Base-by-base conservation (phyloP, 2,329 filamentous ascomycete genomes). In the Mycogone perniciosa region DNA sequence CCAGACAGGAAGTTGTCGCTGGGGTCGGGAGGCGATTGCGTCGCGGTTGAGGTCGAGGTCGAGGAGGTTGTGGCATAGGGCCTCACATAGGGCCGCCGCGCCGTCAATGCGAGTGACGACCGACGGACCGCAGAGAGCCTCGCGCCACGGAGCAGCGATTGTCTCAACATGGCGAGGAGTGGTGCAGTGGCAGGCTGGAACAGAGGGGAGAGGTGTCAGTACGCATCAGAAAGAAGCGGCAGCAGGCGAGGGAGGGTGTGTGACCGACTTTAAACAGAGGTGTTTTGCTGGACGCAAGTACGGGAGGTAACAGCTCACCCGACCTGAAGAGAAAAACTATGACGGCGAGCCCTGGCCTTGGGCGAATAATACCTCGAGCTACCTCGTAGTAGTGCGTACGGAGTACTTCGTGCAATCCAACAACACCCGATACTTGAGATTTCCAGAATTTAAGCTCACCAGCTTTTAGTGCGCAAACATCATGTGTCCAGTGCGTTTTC, bases 1-100 rank as follows among this genome's bases (percentile, higher is more conserved):
- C 93, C 93, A 57, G 90, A 89, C 55, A 99, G 81, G 79, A 99
- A 99, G 74, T 85, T 95, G 73, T 99, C 93, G 71, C 88, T 96
- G 58, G 91, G 82, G 68, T 96, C 89, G 57, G 82, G 81, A 20
- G 80, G 67, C 51, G 72, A 74, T 50, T 76, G 71, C 52, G 74
- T 74, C 50, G 79, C 74, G 59, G 62, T 67, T 54, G 51, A 39
- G 5, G 51, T 30, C n/a, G 51, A 45, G 6, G 37, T 9, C 9
- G 37, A 13, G 9, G 40, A 27, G 7, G 44, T 38, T 3, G 79
- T 79, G 56, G 78, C 20, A 20, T 20, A 20, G 20, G 20, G 20
- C 20, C 20, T 20, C 20, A 20, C 75, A 71, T 79, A 76, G 62
- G 73, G 70, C 61, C 73, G 76, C 54, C 77, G 76, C 53, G 71